Conservation (phyloP, 2,329 filamentous ascomycete genomes). For the Trichoderma sp. region DNA sequence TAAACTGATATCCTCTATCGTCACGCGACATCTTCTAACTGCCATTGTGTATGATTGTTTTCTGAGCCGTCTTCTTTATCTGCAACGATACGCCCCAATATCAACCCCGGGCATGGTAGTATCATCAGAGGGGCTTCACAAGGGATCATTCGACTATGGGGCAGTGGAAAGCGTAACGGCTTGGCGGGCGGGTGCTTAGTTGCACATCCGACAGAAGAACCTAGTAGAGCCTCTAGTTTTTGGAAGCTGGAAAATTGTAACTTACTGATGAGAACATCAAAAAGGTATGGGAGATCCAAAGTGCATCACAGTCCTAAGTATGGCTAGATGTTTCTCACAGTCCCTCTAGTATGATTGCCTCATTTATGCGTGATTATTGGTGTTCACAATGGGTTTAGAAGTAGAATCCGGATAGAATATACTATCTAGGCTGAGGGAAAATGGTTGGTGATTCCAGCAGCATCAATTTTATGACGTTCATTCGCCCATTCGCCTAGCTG, state of each 20-base stretch:
- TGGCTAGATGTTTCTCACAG: neutral
- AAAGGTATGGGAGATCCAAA: neutral
- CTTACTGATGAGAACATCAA: neutral
- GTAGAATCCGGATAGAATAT: neutral
- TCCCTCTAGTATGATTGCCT: neutral
- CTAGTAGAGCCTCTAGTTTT: neutral
- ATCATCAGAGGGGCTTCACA: neutral
- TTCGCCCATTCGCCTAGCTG: neutral
- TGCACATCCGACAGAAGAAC: neutral
- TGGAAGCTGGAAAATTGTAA: neutral
- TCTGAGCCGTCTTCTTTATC: neutral
- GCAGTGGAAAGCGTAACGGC: neutral
- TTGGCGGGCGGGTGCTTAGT: neutral
- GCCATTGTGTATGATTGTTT: neutral
- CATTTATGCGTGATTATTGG: neutral
- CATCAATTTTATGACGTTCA: neutral
- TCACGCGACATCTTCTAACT: neutral
- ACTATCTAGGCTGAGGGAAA: neutral
- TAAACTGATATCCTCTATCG: neutral
- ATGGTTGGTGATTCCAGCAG: neutral
- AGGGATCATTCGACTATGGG: neutral
- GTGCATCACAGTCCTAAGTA: neutral
- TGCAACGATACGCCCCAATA: neutral
- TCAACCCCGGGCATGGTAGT: neutral
- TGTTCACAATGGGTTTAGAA: neutral